Conservation (phyloP, 169 alveolate species). For the Plasmodium berghei region DNA sequence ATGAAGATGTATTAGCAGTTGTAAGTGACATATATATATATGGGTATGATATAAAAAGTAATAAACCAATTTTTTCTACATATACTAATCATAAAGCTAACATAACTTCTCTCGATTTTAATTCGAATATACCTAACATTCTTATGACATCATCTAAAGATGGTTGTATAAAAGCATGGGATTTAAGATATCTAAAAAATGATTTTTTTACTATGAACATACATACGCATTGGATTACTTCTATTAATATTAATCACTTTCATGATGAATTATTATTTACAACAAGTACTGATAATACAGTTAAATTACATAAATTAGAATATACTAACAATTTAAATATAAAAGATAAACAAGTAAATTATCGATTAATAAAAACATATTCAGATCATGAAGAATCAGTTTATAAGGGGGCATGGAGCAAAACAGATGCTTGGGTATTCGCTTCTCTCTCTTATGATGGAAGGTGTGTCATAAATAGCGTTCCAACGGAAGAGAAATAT, state of each 20-base stretch:
- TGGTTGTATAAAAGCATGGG: conserved; percentile 91
- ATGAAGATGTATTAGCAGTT: conserved; percentile 54
- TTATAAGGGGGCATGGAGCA: conserved; percentile 87
- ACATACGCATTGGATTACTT: conserved; percentile 92
- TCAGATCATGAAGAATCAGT: conserved; percentile 89
- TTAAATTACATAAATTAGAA: conserved; percentile 81
- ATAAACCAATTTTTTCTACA: conserved; percentile 51
- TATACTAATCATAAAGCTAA: conserved; percentile 80
- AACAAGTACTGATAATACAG: conserved; percentile 89
- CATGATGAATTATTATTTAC: conserved; percentile 94
- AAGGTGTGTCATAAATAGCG: conserved; percentile 84
- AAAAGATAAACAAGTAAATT: conserved; percentile 72
- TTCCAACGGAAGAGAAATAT: conserved; percentile 90
- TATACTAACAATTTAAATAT: conserved; percentile 53
- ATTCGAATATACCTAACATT: conserved; percentile 92
- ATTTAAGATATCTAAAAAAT: conserved; percentile 85
- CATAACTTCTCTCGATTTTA: conserved; percentile 86
- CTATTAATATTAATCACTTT: conserved; percentile 87
- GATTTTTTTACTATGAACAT: conserved; percentile 83
- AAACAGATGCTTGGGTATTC: conserved; percentile 92
- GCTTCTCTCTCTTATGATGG: conserved; percentile 91
- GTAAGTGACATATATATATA: conserved; percentile 58
- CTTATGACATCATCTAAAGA: conserved; percentile 91
- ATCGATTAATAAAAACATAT: conserved; percentile 77
- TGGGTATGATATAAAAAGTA: conserved; percentile 66